Base-by-base conservation (phyloP, 164 flowering plant genomes). In the Stephania yunnanensis region DNA sequence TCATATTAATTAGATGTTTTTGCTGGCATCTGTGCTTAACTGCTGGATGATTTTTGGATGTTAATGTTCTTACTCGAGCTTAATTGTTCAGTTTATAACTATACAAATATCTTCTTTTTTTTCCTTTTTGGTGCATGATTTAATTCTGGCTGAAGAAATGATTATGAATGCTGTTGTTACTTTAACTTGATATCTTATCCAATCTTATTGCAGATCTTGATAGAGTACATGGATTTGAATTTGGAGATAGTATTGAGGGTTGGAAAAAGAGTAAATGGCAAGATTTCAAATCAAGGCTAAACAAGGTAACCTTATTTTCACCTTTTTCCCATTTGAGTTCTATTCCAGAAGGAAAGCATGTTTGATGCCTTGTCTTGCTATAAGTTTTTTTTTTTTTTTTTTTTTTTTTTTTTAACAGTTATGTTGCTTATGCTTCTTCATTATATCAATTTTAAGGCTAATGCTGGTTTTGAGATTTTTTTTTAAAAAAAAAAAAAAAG, bases 211-310 rank as follows among this genome's bases (percentile, higher is more conserved):
- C 89, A 94, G 98, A 82, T 81, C 95, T 95, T 74, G 97, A 86
- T 83, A 86, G 94, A 79, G 86, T 95, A 10, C 95, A 95, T 76
- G 97, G 97, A 52, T 93, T 89, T 76, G 88, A 90, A 55, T 88
- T 89, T 78, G 99, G 99, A n/a, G 99, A 95, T 79, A 92, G 99
- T 76, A 81, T 88, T 78, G 97, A 90, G 69, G 92, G 90, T 8
- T 5, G 46, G 67, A 92, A 78, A 78, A 87, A 65, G 80, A 82
- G 48, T 83, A 91, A 87, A 84, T 95, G 99, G 99, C 73, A 72
- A 74, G 92, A 92, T 52, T 93, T 95, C 84, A 80, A 75, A 46
- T 55, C 82, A 74, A 89, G 83, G 75, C 79, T 95, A 68, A 78
- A 55, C 72, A 89, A 89, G 98, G 98, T 95, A 2, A 82, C 12